phyloP scores from a whole-genome alignment of 768 basidiomycete species.

The Pholiota conissans region DNA sequence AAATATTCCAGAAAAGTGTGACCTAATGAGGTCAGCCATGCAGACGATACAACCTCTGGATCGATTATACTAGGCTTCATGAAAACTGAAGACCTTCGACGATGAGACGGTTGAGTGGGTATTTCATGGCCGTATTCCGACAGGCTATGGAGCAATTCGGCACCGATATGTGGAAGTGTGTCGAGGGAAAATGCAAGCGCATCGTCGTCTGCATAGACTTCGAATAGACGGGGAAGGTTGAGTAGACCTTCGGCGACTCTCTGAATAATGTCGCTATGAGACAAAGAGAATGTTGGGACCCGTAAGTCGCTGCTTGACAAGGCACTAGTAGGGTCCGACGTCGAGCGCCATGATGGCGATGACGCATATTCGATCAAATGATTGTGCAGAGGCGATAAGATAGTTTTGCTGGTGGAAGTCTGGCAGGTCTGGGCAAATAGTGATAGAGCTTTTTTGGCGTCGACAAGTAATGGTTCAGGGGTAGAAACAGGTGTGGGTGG shows the following conservation, averaged over 20 bases:
- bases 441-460: constrained; percentile 55
- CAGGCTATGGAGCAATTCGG: constrained; percentile 48
- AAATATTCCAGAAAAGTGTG: constrained; percentile 77
- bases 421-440: constrained; percentile 76
- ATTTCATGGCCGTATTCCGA: constrained; percentile 40
- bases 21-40: constrained; percentile 92
- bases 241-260: constrained; percentile 91
- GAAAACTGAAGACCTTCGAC: constrained; percentile 41
- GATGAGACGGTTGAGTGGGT: constrained; percentile 31
- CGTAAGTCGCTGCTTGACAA: constrained; percentile 54
- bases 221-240: constrained; percentile 90
- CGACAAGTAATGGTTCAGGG: constrained; percentile 48
- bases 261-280: constrained; percentile 86
- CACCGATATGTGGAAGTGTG: constrained; percentile 72
- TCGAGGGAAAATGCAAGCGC: constrained; percentile 86
- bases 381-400: constrained; percentile 78
- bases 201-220: constrained; percentile 92
- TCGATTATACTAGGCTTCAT: constrained; percentile 44
- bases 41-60: constrained; percentile 81
- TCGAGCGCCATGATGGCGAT: constrained; percentile 63
- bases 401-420: constrained; percentile 73
- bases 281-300: constrained; percentile 91
- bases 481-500: constrained; percentile 21
- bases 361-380: constrained; percentile 73
- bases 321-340: constrained; percentile 48